phyloP scores from a whole-genome alignment of 2,329 filamentous ascomycete species.

The Botrytis elliptica region DNA sequence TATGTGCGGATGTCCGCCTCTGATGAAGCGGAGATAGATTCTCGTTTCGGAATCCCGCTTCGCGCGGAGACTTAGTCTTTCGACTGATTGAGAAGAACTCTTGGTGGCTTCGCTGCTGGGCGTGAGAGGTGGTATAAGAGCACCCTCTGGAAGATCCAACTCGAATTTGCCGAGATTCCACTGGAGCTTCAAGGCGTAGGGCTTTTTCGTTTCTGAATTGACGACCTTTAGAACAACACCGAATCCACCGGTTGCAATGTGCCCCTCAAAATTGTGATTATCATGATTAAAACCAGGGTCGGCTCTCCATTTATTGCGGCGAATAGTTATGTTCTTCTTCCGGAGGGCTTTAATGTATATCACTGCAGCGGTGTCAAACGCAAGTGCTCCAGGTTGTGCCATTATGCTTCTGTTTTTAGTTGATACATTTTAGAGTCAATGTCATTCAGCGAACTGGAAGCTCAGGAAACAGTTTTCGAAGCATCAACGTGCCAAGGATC shows the following conservation, averaged over 20 bases:
- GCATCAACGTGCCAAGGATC: not conserved
- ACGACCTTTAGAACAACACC: not conserved
- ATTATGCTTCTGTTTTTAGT: not conserved
- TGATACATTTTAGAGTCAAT: not conserved
- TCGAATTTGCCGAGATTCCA: not conserved
- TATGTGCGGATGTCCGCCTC: slow-evolving; percentile 9
- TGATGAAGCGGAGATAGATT: slow-evolving; percentile 1
- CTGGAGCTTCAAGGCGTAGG: slow-evolving; percentile 13
- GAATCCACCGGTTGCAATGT: not conserved
- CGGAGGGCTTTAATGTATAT: not conserved
- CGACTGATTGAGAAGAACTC: not conserved
- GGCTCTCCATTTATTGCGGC: slow-evolving; percentile 8
- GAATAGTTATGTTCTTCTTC: not conserved
- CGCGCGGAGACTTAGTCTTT: not conserved
- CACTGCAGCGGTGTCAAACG: not conserved
- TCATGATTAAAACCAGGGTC: not conserved
- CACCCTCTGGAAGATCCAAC: not conserved
- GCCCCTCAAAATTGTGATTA: not conserved
- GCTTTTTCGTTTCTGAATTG: not conserved
- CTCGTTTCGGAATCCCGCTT: slow-evolving; percentile 4
- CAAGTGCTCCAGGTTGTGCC: not conserved
- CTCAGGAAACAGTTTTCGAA: not conserved
- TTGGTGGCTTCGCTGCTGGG: slow-evolving; percentile 3
- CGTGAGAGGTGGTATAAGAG: not conserved
- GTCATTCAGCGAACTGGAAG: not conserved